These are phyloP conservation scores for Fusarium sp. DNA, from an alignment of 2,329 filamentous ascomycete species.

Conservation along the genomic window DNA sequence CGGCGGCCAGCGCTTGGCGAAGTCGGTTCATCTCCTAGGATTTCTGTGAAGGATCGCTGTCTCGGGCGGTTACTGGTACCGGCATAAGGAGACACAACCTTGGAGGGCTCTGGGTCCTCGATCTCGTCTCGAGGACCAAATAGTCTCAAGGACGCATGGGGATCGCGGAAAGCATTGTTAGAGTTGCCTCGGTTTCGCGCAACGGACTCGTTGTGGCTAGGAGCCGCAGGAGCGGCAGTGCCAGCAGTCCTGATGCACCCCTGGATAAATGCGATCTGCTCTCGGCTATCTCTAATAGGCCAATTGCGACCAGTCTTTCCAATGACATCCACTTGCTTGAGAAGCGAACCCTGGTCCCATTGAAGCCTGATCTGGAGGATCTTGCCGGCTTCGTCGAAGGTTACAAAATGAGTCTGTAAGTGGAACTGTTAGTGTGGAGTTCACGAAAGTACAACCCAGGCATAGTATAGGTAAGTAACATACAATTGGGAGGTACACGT, in stretches of 20 bases:
- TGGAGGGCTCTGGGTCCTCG: constrained; percentile 62
- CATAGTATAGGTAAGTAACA: constrained; percentile 54
- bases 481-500: constrained; percentile 85
- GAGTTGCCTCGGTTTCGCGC: constrained; percentile 66
- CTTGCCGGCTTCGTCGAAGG: constrained; percentile 80
- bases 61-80: constrained; percentile 64
- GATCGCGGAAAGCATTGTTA: constrained; percentile 69
- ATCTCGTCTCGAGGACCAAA: constrained; percentile 78
- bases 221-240: constrained; percentile 50
- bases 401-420: constrained; percentile 84
- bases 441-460: not conserved
- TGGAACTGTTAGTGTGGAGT: constrained; percentile 23
- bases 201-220: constrained; percentile 55
- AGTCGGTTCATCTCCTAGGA: constrained; percentile 71
- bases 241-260: constrained; percentile 68
- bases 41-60: constrained; percentile 80
- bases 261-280: constrained; percentile 83
- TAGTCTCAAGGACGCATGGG: constrained; percentile 79
- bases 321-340: constrained; percentile 95
- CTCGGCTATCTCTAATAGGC: constrained; percentile 90
- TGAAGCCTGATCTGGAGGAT: constrained; percentile 89
- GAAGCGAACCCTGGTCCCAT: constrained; percentile 94
- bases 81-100: constrained; percentile 72
- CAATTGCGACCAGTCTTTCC: constrained; percentile 91
- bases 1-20: constrained; percentile 62